Percentiles rank a stretch among this genome's conserved stretches.
These are phyloP conservation scores for Aspergillus pseudoviridinutans DNA, from an alignment of 2,329 filamentous ascomycete species.

Conservation along the genomic window DNA sequence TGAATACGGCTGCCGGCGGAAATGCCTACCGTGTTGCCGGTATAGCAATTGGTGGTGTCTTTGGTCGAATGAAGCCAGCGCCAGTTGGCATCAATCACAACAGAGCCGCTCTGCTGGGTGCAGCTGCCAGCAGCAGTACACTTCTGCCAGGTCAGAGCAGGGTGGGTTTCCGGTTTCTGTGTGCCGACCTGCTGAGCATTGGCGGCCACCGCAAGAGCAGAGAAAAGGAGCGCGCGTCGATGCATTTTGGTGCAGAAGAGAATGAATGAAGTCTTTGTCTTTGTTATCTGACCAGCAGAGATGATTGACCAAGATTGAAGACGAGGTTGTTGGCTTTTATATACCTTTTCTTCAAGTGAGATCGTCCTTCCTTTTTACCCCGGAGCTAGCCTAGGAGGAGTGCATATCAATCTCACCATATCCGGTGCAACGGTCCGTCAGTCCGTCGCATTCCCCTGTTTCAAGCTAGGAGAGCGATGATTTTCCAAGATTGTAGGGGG, in stretches of 20 bases:
- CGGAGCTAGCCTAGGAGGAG: slow-evolving; percentile 7
- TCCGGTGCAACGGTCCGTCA: slow-evolving; percentile 13
- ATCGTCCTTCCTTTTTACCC: neutral
- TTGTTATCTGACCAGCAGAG: slow-evolving; percentile 26
- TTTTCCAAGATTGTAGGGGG: neutral
- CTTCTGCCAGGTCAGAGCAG: slow-evolving; percentile 50
- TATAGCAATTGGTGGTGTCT: slow-evolving; percentile 54
- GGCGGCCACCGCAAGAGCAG: slow-evolving; percentile 21
- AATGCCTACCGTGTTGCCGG: slow-evolving; percentile 41
- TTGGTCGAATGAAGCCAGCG: slow-evolving; percentile 50
- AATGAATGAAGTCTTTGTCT: slow-evolving; percentile 5
- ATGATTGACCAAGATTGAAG: slow-evolving; percentile 11
- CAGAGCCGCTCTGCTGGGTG: slow-evolving; percentile 48
- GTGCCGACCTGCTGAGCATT: slow-evolving; percentile 33
- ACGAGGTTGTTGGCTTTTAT: slow-evolving; percentile 14
- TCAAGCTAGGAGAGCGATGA: slow-evolving; percentile 9
- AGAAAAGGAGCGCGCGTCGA: slow-evolving; percentile 28
- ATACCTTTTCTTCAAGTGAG: slow-evolving; percentile 7
- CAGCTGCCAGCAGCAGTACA: slow-evolving; percentile 52
- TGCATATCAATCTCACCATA: neutral
- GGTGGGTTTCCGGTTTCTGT: slow-evolving; percentile 40
- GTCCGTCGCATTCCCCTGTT: slow-evolving; percentile 11
- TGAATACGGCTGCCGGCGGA: neutral
- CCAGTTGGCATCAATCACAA: slow-evolving; percentile 58
- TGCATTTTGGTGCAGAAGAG: slow-evolving; percentile 21